Evolutionary conservation across 2,329 filamentous ascomycete species (phyloP), one percentile per base, ranked within the genome.

Genomic region (Escovopsis weberi): DNA sequence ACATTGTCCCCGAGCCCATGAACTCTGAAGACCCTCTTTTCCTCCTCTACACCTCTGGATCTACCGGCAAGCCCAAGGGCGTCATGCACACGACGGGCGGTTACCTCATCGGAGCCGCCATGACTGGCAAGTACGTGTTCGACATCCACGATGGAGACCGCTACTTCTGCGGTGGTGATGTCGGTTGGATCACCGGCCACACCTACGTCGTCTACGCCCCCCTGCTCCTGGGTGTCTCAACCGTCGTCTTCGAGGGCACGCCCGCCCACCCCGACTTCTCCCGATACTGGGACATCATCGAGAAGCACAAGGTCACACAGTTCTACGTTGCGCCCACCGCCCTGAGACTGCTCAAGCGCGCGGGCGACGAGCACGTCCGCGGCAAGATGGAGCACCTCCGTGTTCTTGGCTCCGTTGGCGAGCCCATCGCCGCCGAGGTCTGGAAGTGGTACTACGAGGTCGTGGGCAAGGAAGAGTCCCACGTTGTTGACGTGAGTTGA

Each of bases 381-480:
- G 78, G 82, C 57, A 69, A 86, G 59, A 91, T 98, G 85, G 82
- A 85, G 66, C 77, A 85, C 55, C 74, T 98, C 48, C 78, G 91
- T 59, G 82, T 96, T 6, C 71, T 98, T 18, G 91, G 89, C 46
- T 94, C 89, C 15, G 91, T 98, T 45, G 91, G 91, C 52, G 91
- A 98, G 69, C 91, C 91, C 34, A 98, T 98, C 55, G 89, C 91
- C 15, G 85, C 89, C 19, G 91, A 98, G 64, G 84, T 98, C 46
- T 98, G 91, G 91, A 96, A 96, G 68, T 98, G 91, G 91, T 98
- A 96, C 68, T 89, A 87, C 61, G 87, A 96, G 64, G 75, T 83
- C 52, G 87, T 98, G 42, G 91, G 91, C 57, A 93, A 87, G 72
- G 82, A 89, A 64, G 81, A 94, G 63, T 82, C 85, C 39, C 91